A percentile compares a stretch with the other conserved stretches of the same genome.
phyloP scores from a whole-genome alignment of 2,329 filamentous ascomycete species.

The Botrytis elliptica region DNA sequence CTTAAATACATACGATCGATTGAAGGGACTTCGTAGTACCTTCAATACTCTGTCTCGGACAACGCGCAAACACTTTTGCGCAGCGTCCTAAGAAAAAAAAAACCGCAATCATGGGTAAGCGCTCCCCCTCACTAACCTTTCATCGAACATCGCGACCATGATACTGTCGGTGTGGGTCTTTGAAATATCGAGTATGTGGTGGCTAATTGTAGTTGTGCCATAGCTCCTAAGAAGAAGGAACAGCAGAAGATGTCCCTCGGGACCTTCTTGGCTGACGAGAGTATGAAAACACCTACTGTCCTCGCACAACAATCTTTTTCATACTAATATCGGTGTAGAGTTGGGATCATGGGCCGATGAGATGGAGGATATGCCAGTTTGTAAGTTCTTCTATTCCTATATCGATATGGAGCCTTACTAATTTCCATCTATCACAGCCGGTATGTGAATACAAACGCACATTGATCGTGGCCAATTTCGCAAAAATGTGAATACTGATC shows the following conservation, averaged over 20 bases:
- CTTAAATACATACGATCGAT: conserved; percentile 11
- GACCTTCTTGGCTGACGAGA: conserved; percentile 89
- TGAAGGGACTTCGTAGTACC: conserved; percentile 31
- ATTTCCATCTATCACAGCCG: conserved; percentile 34
- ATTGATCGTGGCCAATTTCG: conserved; percentile 11
- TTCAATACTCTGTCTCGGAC: conserved; percentile 32
- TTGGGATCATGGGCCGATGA: conserved; percentile 98
- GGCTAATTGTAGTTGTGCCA: conserved; percentile 46
- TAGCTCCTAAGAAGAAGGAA: conserved; percentile 87
- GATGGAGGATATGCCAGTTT: conserved; percentile 71
- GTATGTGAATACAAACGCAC: conserved; percentile 33
- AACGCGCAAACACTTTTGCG: conserved; percentile 42
- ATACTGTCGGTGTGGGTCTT: conserved; percentile 1
- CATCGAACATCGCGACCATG: conserved; percentile 17
- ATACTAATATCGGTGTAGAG: conserved; percentile 47
- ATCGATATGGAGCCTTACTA: conserved; percentile 28
- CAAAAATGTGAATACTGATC: conserved; percentile 23
- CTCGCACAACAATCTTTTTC: conserved; percentile 42
- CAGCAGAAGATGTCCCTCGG: conserved; percentile 96
- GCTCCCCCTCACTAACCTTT: conserved; percentile 27
- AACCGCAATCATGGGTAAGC: conserved; percentile 63
- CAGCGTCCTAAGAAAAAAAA: conserved; percentile 42
- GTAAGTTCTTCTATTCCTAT: conserved; percentile 33
- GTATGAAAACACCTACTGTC: conserved; percentile 53
- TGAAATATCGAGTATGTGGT: not conserved